These are phyloP conservation scores for Pontederia crassipes DNA, from an alignment of 176 grass and related monocot species.

Conservation along the genomic window DNA sequence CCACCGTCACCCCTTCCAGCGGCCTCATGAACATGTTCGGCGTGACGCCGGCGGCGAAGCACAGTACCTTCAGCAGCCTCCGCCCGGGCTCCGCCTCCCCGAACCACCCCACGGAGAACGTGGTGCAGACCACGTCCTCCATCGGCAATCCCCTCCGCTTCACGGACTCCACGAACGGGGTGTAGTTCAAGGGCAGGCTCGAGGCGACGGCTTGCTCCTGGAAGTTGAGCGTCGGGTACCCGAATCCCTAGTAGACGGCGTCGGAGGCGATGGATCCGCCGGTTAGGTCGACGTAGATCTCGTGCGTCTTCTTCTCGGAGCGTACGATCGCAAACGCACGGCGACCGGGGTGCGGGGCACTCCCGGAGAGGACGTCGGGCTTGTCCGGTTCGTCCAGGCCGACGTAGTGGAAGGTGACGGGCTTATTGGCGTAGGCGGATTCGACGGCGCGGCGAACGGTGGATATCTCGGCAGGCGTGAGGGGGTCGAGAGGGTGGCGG, in stretches of 20 bases:
- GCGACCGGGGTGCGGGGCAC: too few relatives aligned
- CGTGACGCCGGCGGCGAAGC: constrained; percentile 37
- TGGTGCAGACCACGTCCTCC: constrained; percentile 40
- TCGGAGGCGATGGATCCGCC: constrained; percentile 20
- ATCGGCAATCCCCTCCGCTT: constrained; percentile 22
- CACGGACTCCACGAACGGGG: constrained; percentile 45
- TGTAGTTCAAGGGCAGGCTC: constrained; percentile 25
- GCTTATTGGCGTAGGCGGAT: too few relatives aligned
- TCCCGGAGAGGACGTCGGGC: neutral
- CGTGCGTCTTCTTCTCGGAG: constrained; percentile 32
- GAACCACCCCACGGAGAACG: constrained; percentile 55
- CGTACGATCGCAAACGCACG: constrained; percentile 9
- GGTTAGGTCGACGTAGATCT: constrained; percentile 34
- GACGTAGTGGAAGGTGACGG: too few relatives aligned
- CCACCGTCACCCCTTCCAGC: constrained; percentile 48
- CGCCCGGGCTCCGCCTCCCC: neutral
- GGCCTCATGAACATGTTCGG: constrained; percentile 51
- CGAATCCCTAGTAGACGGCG: constrained; percentile 23
- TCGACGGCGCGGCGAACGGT: too few relatives aligned
- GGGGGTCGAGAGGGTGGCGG: too few relatives aligned
- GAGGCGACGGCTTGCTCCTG: constrained; percentile 38
- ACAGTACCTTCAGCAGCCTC: constrained; percentile 40
- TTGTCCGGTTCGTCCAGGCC: too few relatives aligned
- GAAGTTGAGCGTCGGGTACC: constrained; percentile 38
- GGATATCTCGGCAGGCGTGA: too few relatives aligned